These are phyloP conservation scores for Beauveria brongniartii DNA, from an alignment of 2,329 filamentous ascomycete species.

Conservation along the genomic window DNA sequence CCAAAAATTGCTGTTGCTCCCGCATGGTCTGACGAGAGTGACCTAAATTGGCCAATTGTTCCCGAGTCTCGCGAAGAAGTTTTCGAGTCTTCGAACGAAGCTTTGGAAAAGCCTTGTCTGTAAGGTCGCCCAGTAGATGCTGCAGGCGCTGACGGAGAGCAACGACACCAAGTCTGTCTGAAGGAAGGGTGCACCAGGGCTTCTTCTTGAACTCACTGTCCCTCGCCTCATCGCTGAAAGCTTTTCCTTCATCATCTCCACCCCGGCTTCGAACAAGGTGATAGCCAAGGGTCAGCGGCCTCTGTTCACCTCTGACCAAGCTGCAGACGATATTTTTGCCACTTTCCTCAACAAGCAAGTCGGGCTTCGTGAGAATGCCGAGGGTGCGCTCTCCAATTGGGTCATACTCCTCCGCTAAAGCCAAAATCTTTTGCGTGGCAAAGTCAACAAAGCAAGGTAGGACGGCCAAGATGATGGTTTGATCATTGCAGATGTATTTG, in stretches of 20 bases:
- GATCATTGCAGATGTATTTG: constrained; percentile 34
- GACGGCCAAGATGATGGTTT: constrained; percentile 36
- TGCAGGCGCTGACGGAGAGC: constrained; percentile 18
- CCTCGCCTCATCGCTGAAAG: not conserved
- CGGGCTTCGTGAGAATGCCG: constrained; percentile 39
- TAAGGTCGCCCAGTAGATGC: constrained; percentile 20
- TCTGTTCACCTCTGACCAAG: constrained; percentile 14
- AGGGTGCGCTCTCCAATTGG: constrained; percentile 29
- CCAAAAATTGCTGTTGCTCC: constrained; percentile 16
- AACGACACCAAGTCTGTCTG: constrained; percentile 17
- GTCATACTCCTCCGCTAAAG: constrained; percentile 29
- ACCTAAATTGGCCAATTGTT: constrained; percentile 13
- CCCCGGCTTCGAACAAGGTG: constrained; percentile 19
- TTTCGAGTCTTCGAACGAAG: constrained; percentile 18
- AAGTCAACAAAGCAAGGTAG: constrained; percentile 35
- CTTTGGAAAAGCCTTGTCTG: constrained; percentile 20
- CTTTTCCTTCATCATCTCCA: constrained; percentile 13
- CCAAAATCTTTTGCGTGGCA: constrained; percentile 36
- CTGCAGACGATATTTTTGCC: constrained; percentile 13
- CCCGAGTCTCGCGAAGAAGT: constrained; percentile 6
- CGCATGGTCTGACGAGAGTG: constrained; percentile 10
- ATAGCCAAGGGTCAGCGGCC: constrained; percentile 17
- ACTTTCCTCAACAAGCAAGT: constrained; percentile 25
- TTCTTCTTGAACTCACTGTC: not conserved
- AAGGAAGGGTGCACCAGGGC: constrained; percentile 12